Evolutionary conservation across 2,329 filamentous ascomycete species (phyloP), one percentile per base, ranked within the genome.

Genomic region (Cordyceps pruinosa): DNA sequence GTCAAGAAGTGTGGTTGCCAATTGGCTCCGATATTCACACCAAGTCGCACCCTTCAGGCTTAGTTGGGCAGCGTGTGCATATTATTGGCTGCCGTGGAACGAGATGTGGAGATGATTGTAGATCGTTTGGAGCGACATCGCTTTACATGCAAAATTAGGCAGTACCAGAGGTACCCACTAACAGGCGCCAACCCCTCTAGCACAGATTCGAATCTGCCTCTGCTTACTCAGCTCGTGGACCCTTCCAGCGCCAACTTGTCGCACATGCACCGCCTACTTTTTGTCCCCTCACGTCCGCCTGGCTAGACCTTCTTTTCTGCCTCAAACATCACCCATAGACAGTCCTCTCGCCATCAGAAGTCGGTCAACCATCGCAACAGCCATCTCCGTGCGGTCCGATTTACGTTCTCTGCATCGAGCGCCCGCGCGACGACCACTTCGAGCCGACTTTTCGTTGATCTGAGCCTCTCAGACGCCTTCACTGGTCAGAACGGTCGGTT

Each of bases 381-480:
- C 55, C 34, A 28, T 48, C 44, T 50, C 45, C 30, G 55, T 46
- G 48, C 42, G 17, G 19, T 49, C n/a, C 30, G 42, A 58, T 19
- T 25, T 30, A n/a, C 45, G 39, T 46, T 46, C 23, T 56, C 56
- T 61, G 63, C 64, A 65, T 60, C 55, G 52, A 59, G 58, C 58
- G 58, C 53, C 41, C 47, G 26, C 52, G 63, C 61, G 62, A 60
- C 63, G 59, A 66, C 64, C 64, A 64, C 66, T 70, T 69, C 65
- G 60, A 65, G 67, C 70, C 69, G 69, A 72, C 68, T 68, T 60
- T 68, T 72, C 68, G 61, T 61, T 69, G 69, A 65, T 72, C 68
- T 72, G 69, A 64, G 63, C 61, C 62, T 63, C 68, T 70, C 76
- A 77, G 82, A 85, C 77, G 75, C 83, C 82, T 85, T 85, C 65